Evolutionary conservation across 495 filamentous ascomycete species (phyloP), one percentile per base, ranked within the genome.

Genomic region (Trichodelitschia bisporula): DNA sequence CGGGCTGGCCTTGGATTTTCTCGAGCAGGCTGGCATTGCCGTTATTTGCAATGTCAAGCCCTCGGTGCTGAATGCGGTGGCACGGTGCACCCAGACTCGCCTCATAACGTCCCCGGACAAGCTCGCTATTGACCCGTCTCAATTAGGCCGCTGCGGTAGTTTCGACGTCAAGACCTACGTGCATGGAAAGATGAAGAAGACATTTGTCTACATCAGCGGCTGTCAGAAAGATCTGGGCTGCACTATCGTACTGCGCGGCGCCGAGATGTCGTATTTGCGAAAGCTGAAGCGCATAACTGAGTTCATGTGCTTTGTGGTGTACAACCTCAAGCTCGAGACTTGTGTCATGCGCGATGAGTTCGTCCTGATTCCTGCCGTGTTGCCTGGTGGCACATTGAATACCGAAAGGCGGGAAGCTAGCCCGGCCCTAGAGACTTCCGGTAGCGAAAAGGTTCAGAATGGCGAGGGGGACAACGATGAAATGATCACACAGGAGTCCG

Each of bases 261-360:
- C 69, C 14, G 59, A 73, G 27, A 70, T 66, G 18, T 47, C 64
- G 24, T 55, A 64, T 0, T 61, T 99, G 4, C 55, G 62, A 2
- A 75, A 66, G 35, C 69, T 99, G 47, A 99, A 99, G 46, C 66
- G 66, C 26, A 89, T 99, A 41, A 89, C 86, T 2, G 89, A 99
- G 47, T 90, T 99, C 43, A 91, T 99, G 82, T 69, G 84, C 33
- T 99, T 93, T 44, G 89, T 99, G 15, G 80, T 93, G 11, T 93
- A 99, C 50, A 99, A 92, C 40, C 60, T 95, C 14, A 92, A 86
- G 45, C 63, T 99, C 4, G 89, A 99, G 50, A 92, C 89, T 1
- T 91, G 71, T 43, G 50, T 99, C 28, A 86, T 99, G 76, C 66
- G 83, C 30, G 89, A 99, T 51, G 83, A 92, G 40, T 91, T 79